A percentile compares a stretch with the other conserved stretches of the same genome.
phyloP scores from a whole-genome alignment of 179 eudicot species.

The Beta lomatogona region DNA sequence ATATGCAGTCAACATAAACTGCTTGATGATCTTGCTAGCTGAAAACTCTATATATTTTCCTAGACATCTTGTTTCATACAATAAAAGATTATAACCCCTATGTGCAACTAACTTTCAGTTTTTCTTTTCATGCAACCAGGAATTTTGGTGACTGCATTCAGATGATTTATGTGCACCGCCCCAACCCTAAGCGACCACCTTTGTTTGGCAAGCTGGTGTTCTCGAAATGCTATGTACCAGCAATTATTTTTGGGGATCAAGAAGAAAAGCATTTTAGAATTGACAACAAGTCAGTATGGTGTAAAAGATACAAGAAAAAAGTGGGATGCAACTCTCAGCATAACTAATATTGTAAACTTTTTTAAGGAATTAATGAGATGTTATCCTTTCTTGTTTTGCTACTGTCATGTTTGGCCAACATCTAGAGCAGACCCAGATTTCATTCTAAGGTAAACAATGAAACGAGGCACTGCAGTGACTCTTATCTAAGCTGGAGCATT shows the following conservation, averaged over 20 bases:
- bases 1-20: not conserved
- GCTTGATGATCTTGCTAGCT: not conserved
- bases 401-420: not conserved
- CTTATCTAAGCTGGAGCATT: not conserved
- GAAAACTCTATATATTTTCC: not conserved
- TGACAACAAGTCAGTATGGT: not conserved
- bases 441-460: not conserved
- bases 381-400: not conserved
- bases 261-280: conserved; percentile 3
- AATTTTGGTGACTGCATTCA: conserved; percentile 13
- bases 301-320: conserved; percentile 15
- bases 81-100: not conserved
- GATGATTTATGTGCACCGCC: conserved; percentile 2
- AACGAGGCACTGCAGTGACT: not conserved
- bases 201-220: conserved; percentile 16
- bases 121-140: conserved; percentile 10
- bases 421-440: not conserved
- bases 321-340: not conserved
- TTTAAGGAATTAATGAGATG: not conserved
- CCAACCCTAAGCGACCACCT: not conserved
- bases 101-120: not conserved
- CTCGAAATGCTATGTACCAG: conserved; percentile 11
- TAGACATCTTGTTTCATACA: not conserved
- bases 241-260: conserved; percentile 12
- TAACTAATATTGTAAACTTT: not conserved